Percentiles rank a stretch among this genome's conserved stretches.
Conservation (phyloP, 2,329 filamentous ascomycete species). For the Neofusicoccum sp. region DNA sequence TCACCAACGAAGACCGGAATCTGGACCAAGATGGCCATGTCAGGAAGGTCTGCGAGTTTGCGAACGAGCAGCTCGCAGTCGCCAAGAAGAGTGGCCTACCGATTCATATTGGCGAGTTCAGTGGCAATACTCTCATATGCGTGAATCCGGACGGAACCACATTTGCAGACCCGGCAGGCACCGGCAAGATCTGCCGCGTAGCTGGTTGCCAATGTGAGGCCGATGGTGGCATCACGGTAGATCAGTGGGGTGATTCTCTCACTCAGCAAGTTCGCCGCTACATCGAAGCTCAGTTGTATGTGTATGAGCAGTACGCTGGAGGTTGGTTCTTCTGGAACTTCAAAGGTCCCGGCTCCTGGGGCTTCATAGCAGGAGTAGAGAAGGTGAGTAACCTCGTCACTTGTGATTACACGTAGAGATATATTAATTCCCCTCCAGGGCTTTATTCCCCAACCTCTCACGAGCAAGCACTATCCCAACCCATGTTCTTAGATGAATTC, state of each 20-base stretch:
- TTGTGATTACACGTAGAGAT: too few species aligned
- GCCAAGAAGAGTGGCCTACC: conserved; percentile 40
- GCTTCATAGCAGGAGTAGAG: conserved; percentile 39
- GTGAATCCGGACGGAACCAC: conserved; percentile 42
- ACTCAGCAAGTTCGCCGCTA: conserved; percentile 39
- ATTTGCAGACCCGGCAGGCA: conserved; percentile 22
- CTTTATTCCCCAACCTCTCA: conserved; percentile 11
- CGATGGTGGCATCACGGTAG: conserved; percentile 30
- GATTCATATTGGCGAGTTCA: conserved; percentile 46
- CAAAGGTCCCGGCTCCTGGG: conserved; percentile 43
- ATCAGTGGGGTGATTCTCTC: conserved; percentile 36
- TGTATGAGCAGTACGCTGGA: conserved; percentile 39
- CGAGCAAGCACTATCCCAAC: background rate
- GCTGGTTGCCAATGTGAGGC: conserved; percentile 40
- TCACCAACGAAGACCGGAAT: conserved; percentile 34
- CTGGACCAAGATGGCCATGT: conserved; percentile 43
- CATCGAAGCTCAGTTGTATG: conserved; percentile 46
- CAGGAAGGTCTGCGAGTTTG: conserved; percentile 44
- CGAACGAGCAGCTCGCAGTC: conserved; percentile 52
- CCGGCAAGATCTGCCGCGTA: conserved; percentile 29
- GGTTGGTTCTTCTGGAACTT: conserved; percentile 48
- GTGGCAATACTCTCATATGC: conserved; percentile 44
- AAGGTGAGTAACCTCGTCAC: conserved; percentile 28
- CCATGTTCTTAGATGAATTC: background rate
- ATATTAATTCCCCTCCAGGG: background rate